Evolutionary conservation across 192 early-diverging fungal genomes (phyloP).

Genomic region (Endogone sp.): DNA sequence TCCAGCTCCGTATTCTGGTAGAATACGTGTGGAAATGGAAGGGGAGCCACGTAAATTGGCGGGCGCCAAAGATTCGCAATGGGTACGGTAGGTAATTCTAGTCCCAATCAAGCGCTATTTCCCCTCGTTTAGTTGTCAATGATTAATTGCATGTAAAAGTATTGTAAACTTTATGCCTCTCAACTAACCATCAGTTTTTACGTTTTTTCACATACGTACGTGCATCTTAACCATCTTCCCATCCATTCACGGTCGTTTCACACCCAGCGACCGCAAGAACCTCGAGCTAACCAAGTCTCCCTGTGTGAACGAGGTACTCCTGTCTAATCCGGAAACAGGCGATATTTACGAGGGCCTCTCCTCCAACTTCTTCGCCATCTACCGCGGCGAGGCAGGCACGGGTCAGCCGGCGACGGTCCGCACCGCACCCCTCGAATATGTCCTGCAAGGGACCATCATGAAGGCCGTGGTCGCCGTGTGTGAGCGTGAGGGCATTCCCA

Average conservation of each 20-base stretch:
- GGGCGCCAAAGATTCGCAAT: slow-evolving; percentile 67
- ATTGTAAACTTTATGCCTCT: too few relatives aligned
- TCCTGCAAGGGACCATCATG: slow-evolving; percentile 64
- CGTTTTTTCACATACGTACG: slow-evolving; percentile 46
- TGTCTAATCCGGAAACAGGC: slow-evolving; percentile 44
- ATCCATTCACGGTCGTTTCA: slow-evolving; percentile 4
- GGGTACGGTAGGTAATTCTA: slow-evolving; percentile 41
- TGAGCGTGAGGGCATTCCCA: slow-evolving; percentile 40
- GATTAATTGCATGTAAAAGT: too few relatives aligned
- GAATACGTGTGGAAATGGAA: slow-evolving; percentile 35
- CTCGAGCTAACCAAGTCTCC: slow-evolving; percentile 34
- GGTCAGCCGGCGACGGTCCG: slow-evolving; percentile 23
- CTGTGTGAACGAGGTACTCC: slow-evolving; percentile 58
- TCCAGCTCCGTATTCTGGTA: slow-evolving; percentile 4
- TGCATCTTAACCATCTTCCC: slow-evolving; percentile 24
- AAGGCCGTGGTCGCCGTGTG: slow-evolving; percentile 57
- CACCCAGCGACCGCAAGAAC: slow-evolving; percentile 44
- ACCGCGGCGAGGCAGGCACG: slow-evolving; percentile 18
- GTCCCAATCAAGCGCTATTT: too few relatives aligned
- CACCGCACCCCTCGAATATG: slow-evolving; percentile 53
- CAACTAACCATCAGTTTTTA: slow-evolving; percentile 30
- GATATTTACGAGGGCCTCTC: slow-evolving; percentile 67
- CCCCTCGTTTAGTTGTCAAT: too few relatives aligned
- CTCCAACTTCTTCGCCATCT: slow-evolving; percentile 63
- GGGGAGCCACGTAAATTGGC: slow-evolving; percentile 50